A percentile compares a stretch with the other conserved stretches of the same genome.
Evolutionary conservation across 1,284 basidiomycete species (phyloP).

Genomic region (Phylloporus sp.): DNA sequence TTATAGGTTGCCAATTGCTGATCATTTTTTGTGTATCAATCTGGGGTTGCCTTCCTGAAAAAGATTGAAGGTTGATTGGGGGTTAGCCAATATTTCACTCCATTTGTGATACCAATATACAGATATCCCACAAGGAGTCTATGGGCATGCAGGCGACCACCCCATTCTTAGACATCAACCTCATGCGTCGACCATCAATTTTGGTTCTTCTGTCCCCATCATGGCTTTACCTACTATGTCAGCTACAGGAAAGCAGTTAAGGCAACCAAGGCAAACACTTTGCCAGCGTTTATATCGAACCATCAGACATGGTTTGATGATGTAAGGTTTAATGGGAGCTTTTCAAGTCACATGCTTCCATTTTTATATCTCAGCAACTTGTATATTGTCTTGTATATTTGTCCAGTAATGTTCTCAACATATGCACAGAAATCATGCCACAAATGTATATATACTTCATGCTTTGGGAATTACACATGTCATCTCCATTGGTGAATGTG

Average conservation of each 20-base stretch:
- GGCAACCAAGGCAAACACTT: constrained; percentile 68
- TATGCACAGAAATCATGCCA: constrained; percentile 78
- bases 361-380: constrained; percentile 96
- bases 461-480: constrained; percentile 97
- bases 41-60: constrained; percentile 78
- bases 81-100: constrained; percentile 34
- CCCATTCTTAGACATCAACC: constrained; percentile 31
- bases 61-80: constrained; percentile 66
- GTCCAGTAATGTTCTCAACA: constrained; percentile 6
- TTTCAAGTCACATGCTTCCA: constrained; percentile 92
- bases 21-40: constrained; percentile 92
- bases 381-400: constrained; percentile 51
- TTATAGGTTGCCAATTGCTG: constrained; percentile 63
- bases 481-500: constrained; percentile 95
- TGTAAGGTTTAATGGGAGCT: constrained; percentile 91
- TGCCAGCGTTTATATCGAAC: constrained; percentile 65
- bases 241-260: constrained; percentile 26
- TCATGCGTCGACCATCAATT: constrained; percentile 25
- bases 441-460: constrained; percentile 94
- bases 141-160: constrained; percentile 20
- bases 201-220: constrained; percentile 20
- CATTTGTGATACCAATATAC: constrained; percentile 31
- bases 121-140: constrained; percentile 28
- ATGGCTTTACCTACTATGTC: constrained; percentile 15
- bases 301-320: constrained; percentile 94